Conservation (phyloP, 2,329 filamentous ascomycete species). For the Davidsoniella virescens region DNA sequence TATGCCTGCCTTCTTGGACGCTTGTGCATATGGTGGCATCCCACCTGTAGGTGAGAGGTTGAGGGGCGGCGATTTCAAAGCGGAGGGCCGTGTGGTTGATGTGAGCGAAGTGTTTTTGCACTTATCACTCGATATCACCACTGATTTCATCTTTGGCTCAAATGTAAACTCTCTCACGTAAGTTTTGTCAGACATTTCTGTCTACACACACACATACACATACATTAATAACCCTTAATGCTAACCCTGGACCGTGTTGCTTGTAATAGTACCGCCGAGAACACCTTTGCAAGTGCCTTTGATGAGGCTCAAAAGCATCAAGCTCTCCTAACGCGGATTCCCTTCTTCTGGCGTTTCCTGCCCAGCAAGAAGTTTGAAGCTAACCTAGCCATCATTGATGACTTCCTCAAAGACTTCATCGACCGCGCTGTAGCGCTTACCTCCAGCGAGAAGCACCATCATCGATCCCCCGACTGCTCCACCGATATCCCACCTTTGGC, state of each 20-base stretch:
- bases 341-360: slow-evolving; percentile 45
- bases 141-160: slow-evolving; percentile 65
- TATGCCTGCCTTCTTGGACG: slow-evolving; percentile 23
- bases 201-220: not conserved
- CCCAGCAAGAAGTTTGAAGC: slow-evolving; percentile 47
- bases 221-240: not conserved
- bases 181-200: not conserved
- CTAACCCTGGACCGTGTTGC: not conserved
- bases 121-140: slow-evolving; percentile 72
- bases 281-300: slow-evolving; percentile 67
- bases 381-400: slow-evolving; percentile 52
- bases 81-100: slow-evolving; percentile 35
- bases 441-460: slow-evolving; percentile 35
- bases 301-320: slow-evolving; percentile 63
- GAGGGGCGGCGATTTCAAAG: slow-evolving; percentile 38
- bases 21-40: slow-evolving; percentile 1
- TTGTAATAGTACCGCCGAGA: slow-evolving; percentile 33
- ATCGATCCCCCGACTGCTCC: slow-evolving; percentile 26
- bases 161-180: slow-evolving; percentile 8
- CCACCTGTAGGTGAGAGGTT: slow-evolving; percentile 33
- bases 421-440: slow-evolving; percentile 53
- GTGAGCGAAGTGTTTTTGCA: slow-evolving; percentile 66
- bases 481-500: slow-evolving; percentile 41
- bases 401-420: slow-evolving; percentile 65
- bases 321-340: slow-evolving; percentile 46